Conservation (phyloP, 192 early-diverging fungal genomes). For the Backusella tuberculispora region DNA sequence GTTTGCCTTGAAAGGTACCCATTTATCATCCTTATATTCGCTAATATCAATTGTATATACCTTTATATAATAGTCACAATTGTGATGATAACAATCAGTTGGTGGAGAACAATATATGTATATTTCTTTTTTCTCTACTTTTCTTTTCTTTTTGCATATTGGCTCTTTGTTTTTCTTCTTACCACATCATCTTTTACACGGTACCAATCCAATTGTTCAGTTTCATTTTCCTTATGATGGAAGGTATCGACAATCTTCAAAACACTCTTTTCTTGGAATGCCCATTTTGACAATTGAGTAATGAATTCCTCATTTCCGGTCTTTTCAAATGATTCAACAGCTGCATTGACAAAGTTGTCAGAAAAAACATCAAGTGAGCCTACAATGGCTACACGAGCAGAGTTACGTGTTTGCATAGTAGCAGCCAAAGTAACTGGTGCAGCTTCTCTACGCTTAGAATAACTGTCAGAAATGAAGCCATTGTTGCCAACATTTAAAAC, state of each 20-base stretch:
- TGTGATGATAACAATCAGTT: not conserved
- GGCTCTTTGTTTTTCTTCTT: constrained; percentile 20
- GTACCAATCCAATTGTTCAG: constrained; percentile 75
- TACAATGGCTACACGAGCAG: constrained; percentile 82
- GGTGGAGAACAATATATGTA: not conserved
- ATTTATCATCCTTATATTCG: constrained; percentile 76
- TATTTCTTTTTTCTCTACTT: not conserved
- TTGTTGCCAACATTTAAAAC: constrained; percentile 61
- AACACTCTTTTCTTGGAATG: constrained; percentile 90
- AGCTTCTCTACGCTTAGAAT: constrained; percentile 45
- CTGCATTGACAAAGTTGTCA: constrained; percentile 47
- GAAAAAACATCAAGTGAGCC: constrained; percentile 87
- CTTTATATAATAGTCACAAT: constrained; percentile 40
- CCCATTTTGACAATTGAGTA: constrained; percentile 81
- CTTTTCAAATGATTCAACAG: constrained; percentile 26
- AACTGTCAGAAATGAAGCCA: constrained; percentile 68
- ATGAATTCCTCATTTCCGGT: constrained; percentile 79
- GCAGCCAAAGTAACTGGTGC: constrained; percentile 72
- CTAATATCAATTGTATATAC: constrained; percentile 80
- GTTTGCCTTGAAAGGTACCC: constrained; percentile 81
- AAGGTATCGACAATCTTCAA: constrained; percentile 67
- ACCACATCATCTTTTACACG: constrained; percentile 93
- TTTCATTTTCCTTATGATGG: constrained; percentile 72
- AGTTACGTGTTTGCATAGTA: constrained; percentile 87
- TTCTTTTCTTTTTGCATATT: not conserved